Base-by-base conservation (phyloP, 768 basidiomycete species). In the Naganishia kalamii region DNA sequence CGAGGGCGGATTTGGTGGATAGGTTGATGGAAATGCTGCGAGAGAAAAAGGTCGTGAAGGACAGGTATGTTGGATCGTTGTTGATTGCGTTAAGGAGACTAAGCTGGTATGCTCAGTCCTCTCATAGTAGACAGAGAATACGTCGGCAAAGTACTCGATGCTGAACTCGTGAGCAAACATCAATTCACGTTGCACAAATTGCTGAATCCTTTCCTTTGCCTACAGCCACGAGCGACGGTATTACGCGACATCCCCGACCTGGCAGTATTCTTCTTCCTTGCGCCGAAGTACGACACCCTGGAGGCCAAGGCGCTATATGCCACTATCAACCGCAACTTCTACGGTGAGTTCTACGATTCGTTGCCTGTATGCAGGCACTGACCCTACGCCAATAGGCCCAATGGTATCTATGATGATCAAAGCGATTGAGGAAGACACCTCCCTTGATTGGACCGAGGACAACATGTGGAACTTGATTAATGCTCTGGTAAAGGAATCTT, bases 251-350 rank as follows among this genome's bases (percentile, higher is more conserved):
- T 96, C 40, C 84, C 88, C 0, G 70, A 74, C 0, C 80, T 86
- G 25, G 87, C 85, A 0, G 84, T 87, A 0, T 94, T 87, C 76
- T 85, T 94, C 78, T 97, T 96, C 75, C 75, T 84, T 19, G 83
- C 85, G 3, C 90, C 90, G 0, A 80, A 88, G 59, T 82, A 85
- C 62, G 57, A 77, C 0, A 81, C 83, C 0, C 75, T 82, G 0
- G 85, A 86, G 62, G 86, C 89, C 6, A 62, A 35, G 30, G 35
- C 25, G 17, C n/a, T 46, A 7, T 46, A 46, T 30, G 10, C 32
- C 25, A 27, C 25, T 0, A 29, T 51, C 0, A 19, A 60, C 25
- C 23, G n/a, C 15, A 27, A 21, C 23, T 27, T 51, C 4, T 40
- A 57, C 49, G 40, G 29, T 46, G 47, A 44, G 50, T 68, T 23